Base-by-base conservation (phyloP, 352 stramenopile genomes). In the Phytophthora kernoviae region DNA sequence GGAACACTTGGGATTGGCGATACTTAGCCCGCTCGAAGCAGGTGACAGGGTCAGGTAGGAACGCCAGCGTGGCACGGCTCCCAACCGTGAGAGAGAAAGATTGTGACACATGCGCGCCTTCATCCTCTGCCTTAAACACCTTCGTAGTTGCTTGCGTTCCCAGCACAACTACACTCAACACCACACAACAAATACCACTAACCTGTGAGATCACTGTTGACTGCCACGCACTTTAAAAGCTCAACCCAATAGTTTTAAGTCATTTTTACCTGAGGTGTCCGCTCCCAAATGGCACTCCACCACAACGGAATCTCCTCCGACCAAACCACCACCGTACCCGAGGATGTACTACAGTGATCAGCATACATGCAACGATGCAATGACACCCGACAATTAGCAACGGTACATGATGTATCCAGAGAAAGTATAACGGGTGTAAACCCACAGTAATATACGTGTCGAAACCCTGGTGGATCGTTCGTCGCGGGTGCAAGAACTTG, bases 71-170 rank as follows among this genome's bases (percentile, higher is more conserved):
- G n/a, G 83, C 84, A 36, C 73, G 62, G 27, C 24, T 65, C 22
- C 48, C 79, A 7, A 94, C 66, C 8, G 67, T 60, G 32, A 94
- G 68, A 7, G 58, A 50, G 27, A 93, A 81, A 5, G 54, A 71
- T 68, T 96, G 87, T 6, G 57, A 68, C 18, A 88, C 82, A 45
- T 75, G 62, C 21, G 81, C 58, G 15, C 55, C 58, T 10, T 77
- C 63, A 14, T 66, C 62, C 24, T 81, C 70, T 11, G 79, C 68
- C 59, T 93, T 93, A 70, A 92, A 96, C 42, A 96, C 84, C 52
- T 96, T 96, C n/a, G 87, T 96, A 3, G 87, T 94, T 18, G 87
- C 83, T 45, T 96, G 87, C 7, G 84, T 96, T 20, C 68, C 77
- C 36, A 96, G 61, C 17, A 93, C 83, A 22, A 86, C 83, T 91